Base-by-base conservation (phyloP, 768 basidiomycete genomes). In the Podaxis sp. region DNA sequence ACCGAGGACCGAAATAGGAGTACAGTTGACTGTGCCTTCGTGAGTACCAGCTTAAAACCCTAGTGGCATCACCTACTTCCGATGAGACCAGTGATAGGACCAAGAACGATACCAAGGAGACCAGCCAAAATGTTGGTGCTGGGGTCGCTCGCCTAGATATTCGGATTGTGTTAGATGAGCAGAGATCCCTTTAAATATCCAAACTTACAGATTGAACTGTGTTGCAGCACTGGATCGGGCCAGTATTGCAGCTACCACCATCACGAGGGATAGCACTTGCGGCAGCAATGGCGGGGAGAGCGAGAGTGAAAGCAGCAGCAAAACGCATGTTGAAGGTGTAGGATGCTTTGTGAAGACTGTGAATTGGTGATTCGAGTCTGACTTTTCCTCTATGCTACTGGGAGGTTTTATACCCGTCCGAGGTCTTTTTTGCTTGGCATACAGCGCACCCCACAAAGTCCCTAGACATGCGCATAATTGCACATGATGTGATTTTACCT, bases 1-100 rank as follows among this genome's bases (percentile, higher is more conserved):
- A 12, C 69, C 71, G 40, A 72, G 56, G 55, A 71, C 67, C 39
- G 65, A 52, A 58, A 75, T 65, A 30, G 74, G 74, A 61, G 53
- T 66, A 63, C 73, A 75, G 63, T 64, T 72, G 24, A 65, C 57
- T 58, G 24, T 22, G 19, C 30, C 49, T 19, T 55, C 19, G 19
- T 44, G 17, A 46, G 17, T 30, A 30, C 15, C 44, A 30, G 28
- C 1, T 11, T 15, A 42, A 12, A 42, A 30, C 28, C 28, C 1
- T 6, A 13, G 40, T 19, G 17, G 13, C 2, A 24, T 46, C 26
- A 46, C 55, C 36, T 12, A 64, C 59, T 26, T 44, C 66, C 59
- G 51, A 69, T 61, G 8, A 68, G 71, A 30, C 67, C 71, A 33
- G 68, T 72, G 54, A 74, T n/a, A 38, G 62, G 54, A 1, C 55